Conservation (phyloP, 768 basidiomycete species). For the Cubamyces sp. region DNA sequence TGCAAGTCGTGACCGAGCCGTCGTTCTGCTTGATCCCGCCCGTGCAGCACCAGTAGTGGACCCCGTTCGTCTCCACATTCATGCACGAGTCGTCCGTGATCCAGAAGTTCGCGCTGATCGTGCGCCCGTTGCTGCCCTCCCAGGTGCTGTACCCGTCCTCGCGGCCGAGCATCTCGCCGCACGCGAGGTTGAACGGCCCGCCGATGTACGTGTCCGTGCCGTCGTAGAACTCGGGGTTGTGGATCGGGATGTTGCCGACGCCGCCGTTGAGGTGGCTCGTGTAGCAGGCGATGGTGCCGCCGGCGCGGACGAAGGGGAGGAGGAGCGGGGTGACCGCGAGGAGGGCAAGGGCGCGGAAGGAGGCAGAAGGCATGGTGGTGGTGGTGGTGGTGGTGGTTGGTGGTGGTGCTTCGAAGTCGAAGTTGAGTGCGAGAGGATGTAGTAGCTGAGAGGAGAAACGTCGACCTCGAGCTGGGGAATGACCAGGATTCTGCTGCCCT, state of each 20-base stretch:
- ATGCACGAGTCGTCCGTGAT: slow-evolving; percentile 10
- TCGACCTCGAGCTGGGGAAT: too few species aligned
- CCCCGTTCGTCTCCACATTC: slow-evolving; percentile 7
- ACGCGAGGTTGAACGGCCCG: slow-evolving; percentile 2
- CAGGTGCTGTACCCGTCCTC: slow-evolving; percentile 4
- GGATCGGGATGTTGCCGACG: slow-evolving; percentile 9
- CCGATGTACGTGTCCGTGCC: slow-evolving; percentile 9
- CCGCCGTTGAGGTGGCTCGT: background rate
- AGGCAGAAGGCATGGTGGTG: background rate
- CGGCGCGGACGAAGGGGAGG: slow-evolving; percentile 39
- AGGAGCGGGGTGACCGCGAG: slow-evolving; percentile 91
- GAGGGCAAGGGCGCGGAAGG: slow-evolving; percentile 68
- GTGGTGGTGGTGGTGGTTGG: too few species aligned
- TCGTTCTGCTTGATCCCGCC: slow-evolving; percentile 54
- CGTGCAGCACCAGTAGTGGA: slow-evolving; percentile 6
- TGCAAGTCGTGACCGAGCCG: slow-evolving; percentile 87
- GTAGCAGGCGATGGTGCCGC: slow-evolving; percentile 64
- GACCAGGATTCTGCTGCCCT: too few species aligned
- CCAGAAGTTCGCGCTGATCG: slow-evolving; percentile 9
- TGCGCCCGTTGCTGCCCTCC: slow-evolving; percentile 3
- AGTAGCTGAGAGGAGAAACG: too few species aligned
- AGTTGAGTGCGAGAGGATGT: too few species aligned
- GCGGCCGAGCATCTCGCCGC: slow-evolving; percentile 14
- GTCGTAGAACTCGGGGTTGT: slow-evolving; percentile 48
- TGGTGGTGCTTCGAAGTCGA: too few species aligned